Percentiles rank a stretch among this genome's conserved stretches.
Conservation (phyloP, 257 asterid species). For the Solanum pinnatisectum region DNA sequence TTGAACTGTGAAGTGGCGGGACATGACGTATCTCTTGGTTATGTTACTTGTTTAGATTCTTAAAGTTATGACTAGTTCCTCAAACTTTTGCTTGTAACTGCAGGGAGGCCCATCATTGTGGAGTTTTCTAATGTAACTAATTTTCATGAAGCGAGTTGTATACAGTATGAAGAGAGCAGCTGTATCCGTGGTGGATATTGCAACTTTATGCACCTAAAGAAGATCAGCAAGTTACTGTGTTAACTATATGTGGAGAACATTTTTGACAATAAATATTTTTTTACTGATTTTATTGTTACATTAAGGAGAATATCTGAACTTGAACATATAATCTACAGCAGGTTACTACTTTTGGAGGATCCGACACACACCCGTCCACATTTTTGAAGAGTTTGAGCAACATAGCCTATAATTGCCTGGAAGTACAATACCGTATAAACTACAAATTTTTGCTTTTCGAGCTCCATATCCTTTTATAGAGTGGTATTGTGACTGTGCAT, state of each 20-base stretch:
- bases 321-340: not conserved
- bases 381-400: too few species aligned
- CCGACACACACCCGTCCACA: too few species aligned
- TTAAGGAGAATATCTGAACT: not conserved
- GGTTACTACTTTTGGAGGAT: too few species aligned
- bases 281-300: not conserved
- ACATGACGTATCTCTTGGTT: too few species aligned
- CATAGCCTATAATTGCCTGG: not conserved
- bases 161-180: conserved; percentile 90
- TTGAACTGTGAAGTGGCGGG: too few species aligned
- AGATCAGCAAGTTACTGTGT: conserved; percentile 57
- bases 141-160: conserved; percentile 91
- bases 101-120: conserved; percentile 89
- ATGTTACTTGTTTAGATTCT: not conserved
- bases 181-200: conserved; percentile 98
- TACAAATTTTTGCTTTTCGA: not conserved
- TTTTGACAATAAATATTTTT: not conserved
- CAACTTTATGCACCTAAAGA: conserved; percentile 95
- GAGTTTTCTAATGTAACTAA: conserved; percentile 95
- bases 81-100: conserved; percentile 2
- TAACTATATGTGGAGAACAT: not conserved
- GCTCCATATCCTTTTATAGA: not conserved
- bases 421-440: too few species aligned
- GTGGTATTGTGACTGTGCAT: too few species aligned
- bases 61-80: not conserved